Conservation (phyloP, 768 basidiomycete species). For the Suillus clintonianus region DNA sequence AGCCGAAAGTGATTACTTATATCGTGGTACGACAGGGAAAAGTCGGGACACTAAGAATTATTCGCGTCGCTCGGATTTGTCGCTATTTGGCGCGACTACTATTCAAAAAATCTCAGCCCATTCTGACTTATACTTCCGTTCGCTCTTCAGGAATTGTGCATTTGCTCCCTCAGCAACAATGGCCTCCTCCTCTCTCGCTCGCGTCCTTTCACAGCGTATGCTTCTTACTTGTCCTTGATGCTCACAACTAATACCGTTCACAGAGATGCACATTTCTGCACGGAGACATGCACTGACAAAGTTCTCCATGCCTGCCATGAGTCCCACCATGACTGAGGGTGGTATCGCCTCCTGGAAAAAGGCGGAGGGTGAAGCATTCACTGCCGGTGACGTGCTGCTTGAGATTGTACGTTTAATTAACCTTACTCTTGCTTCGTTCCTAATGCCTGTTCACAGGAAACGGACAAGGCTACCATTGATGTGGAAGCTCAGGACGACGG, state of each 20-base stretch:
- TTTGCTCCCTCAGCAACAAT: slow-evolving; percentile 39
- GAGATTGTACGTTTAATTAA: slow-evolving; percentile 72
- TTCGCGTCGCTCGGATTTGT: slow-evolving; percentile 20
- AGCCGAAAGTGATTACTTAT: slow-evolving; percentile 9
- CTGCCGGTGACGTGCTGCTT: slow-evolving; percentile 90
- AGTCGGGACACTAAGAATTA: slow-evolving; percentile 9
- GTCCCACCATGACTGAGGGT: slow-evolving; percentile 99
- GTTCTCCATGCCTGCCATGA: slow-evolving; percentile 98
- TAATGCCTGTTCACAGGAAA: slow-evolving; percentile 65
- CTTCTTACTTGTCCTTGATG: slow-evolving; percentile 9
- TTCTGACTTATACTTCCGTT: slow-evolving; percentile 16
- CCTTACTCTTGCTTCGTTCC: slow-evolving; percentile 4
- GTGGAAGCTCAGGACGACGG: slow-evolving; percentile 99
- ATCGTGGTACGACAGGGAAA: slow-evolving; percentile 11
- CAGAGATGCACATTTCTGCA: slow-evolving; percentile 84
- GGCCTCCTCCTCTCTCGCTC: slow-evolving; percentile 61
- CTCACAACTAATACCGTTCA: slow-evolving; percentile 3
- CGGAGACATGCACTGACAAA: slow-evolving; percentile 77
- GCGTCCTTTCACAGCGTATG: slow-evolving; percentile 67
- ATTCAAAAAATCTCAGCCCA: slow-evolving; percentile 27
- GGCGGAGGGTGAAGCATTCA: slow-evolving; percentile 89
- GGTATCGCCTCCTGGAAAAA: slow-evolving; percentile 98
- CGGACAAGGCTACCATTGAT: slow-evolving; percentile 99
- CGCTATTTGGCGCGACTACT: slow-evolving; percentile 35
- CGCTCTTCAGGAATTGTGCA: slow-evolving; percentile 19